A percentile compares a stretch with the other conserved stretches of the same genome.
phyloP scores from a whole-genome alignment of 1,284 basidiomycete species.

The Puccinia hordei region DNA sequence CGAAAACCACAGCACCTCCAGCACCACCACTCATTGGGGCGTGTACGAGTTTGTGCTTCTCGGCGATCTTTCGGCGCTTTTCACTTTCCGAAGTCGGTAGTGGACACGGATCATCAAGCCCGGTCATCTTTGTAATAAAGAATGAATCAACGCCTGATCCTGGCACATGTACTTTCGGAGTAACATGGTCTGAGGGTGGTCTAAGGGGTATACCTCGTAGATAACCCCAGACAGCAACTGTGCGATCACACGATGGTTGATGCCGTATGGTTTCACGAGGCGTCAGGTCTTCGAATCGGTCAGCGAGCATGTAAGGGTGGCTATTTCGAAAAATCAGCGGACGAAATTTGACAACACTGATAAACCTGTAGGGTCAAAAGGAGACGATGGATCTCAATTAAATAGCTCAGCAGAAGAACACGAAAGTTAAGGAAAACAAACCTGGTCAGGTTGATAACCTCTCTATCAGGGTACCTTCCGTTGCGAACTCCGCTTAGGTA shows the following conservation, averaged over 20 bases:
- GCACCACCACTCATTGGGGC: slow-evolving; percentile 95
- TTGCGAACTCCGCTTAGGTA: slow-evolving; percentile 97
- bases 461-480: slow-evolving; percentile 94
- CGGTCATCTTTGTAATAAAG: slow-evolving; percentile 69
- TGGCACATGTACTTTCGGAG: slow-evolving; percentile 86
- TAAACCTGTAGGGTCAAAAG: slow-evolving; percentile 65
- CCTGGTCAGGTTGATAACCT: slow-evolving; percentile 90
- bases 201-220: slow-evolving; percentile 84
- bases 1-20: slow-evolving; percentile 79
- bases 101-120: slow-evolving; percentile 89
- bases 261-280: slow-evolving; percentile 78
- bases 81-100: slow-evolving; percentile 88
- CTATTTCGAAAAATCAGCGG: slow-evolving; percentile 92
- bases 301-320: slow-evolving; percentile 94
- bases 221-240: slow-evolving; percentile 91
- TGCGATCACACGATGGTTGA: slow-evolving; percentile 85
- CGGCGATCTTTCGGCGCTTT: slow-evolving; percentile 86
- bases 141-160: slow-evolving; percentile 75
- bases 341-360: slow-evolving; percentile 97
- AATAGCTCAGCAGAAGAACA: neutral
- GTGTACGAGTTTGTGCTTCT: slow-evolving; percentile 92
- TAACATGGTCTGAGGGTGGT: slow-evolving; percentile 64
- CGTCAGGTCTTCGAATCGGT: slow-evolving; percentile 93
- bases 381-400: neutral
- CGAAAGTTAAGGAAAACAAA: slow-evolving; percentile 20